Percentiles rank a stretch among this genome's conserved stretches.
Conservation (phyloP, 2,329 filamentous ascomycete species). For the Elsinoe necatrix region DNA sequence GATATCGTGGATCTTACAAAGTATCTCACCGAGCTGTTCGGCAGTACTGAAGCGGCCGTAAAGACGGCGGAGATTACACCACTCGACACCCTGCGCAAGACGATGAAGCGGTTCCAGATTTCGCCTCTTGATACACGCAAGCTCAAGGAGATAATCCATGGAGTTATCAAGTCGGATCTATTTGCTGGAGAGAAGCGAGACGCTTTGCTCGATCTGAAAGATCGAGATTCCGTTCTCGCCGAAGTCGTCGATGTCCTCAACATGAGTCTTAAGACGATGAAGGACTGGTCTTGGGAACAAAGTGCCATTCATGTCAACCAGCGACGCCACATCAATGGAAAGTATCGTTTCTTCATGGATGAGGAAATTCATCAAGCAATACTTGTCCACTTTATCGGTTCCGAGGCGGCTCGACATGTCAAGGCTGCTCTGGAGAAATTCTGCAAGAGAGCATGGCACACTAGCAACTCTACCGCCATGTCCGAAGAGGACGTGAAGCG, state of each 20-base stretch:
- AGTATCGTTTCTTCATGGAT: slow-evolving; percentile 46
- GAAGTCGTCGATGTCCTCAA: slow-evolving; percentile 52
- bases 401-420: slow-evolving; percentile 44
- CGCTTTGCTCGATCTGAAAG: slow-evolving; percentile 44
- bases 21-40: slow-evolving; percentile 47
- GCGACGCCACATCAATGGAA: slow-evolving; percentile 26
- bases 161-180: slow-evolving; percentile 43
- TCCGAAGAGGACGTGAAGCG: slow-evolving; percentile 34
- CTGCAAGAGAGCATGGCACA: slow-evolving; percentile 36
- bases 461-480: slow-evolving; percentile 27
- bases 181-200: slow-evolving; percentile 45
- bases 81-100: slow-evolving; percentile 28
- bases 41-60: slow-evolving; percentile 18
- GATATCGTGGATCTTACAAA: slow-evolving; percentile 39
- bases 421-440: slow-evolving; percentile 36
- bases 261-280: slow-evolving; percentile 44
- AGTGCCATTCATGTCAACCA: slow-evolving; percentile 42
- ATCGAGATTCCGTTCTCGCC: slow-evolving; percentile 41
- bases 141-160: slow-evolving; percentile 40
- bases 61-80: slow-evolving; percentile 14
- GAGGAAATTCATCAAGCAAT: slow-evolving; percentile 50
- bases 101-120: slow-evolving; percentile 23
- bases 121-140: slow-evolving; percentile 21
- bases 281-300: slow-evolving; percentile 46
- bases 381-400: slow-evolving; percentile 47